phyloP scores from a whole-genome alignment of 108 stramenopile genomes.

The Craspedostauros australis region DNA sequence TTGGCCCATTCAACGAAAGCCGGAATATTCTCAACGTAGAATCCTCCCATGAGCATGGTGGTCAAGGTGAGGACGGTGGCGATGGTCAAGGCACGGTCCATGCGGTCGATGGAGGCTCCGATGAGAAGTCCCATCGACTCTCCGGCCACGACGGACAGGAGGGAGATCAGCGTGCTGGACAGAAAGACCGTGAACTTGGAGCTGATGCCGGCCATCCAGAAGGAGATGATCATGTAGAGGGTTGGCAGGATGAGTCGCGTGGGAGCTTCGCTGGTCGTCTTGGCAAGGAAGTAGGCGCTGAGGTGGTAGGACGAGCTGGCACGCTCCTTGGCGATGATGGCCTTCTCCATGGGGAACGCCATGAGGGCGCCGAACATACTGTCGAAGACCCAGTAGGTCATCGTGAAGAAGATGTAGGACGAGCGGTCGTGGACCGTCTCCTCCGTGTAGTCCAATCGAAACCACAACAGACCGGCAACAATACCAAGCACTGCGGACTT shows the following conservation, averaged over 20 bases:
- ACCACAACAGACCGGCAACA: slow-evolving; percentile 50
- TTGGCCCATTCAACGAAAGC: slow-evolving; percentile 42
- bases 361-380: slow-evolving; percentile 60
- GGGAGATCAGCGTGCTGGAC: slow-evolving; percentile 27
- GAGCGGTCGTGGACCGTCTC: slow-evolving; percentile 36
- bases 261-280: slow-evolving; percentile 59
- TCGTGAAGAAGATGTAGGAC: slow-evolving; percentile 62
- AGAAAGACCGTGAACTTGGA: slow-evolving; percentile 38
- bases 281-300: slow-evolving; percentile 71
- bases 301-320: slow-evolving; percentile 53
- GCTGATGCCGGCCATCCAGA: slow-evolving; percentile 63
- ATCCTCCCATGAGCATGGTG: slow-evolving; percentile 62
- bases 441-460: slow-evolving; percentile 55
- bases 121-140: slow-evolving; percentile 59
- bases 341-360: slow-evolving; percentile 59
- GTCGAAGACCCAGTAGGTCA: slow-evolving; percentile 77
- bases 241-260: slow-evolving; percentile 43
- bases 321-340: slow-evolving; percentile 69
- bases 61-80: slow-evolving; percentile 46
- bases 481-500: slow-evolving; percentile 55
- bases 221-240: slow-evolving; percentile 58
- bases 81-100: slow-evolving; percentile 47
- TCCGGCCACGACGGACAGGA: slow-evolving; percentile 60
- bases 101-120: slow-evolving; percentile 56
- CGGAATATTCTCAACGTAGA: slow-evolving; percentile 58